Base-by-base conservation (phyloP, 768 basidiomycete species). In the Rhizopogon roseolus region DNA sequence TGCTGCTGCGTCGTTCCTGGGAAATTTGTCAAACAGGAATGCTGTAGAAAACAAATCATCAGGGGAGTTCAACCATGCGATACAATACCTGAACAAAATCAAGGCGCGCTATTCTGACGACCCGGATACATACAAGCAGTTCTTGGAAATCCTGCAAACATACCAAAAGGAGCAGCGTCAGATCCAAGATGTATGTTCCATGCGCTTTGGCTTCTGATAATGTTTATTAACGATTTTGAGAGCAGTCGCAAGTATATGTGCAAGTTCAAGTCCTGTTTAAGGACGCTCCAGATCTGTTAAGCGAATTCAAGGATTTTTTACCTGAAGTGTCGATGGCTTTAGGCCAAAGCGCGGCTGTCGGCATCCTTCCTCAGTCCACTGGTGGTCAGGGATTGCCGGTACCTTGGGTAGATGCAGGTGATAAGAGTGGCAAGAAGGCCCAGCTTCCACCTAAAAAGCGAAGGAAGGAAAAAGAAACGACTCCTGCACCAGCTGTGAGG, bases 51-150 rank as follows among this genome's bases (percentile, higher is more conserved):
- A 74, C 57, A 81, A 80, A 51, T 76, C 80, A 11, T 67, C 77
- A 10, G 81, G 77, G 55, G 87, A 98, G 64, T 97, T 93, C 74
- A 87, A 89, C 68, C 88, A 96, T 63, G 97, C 97, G 13, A 98
- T 98, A 58, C 85, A 93, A 62, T 99, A 95, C 68, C 85, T 99
- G 62, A 98, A 97, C 81, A 96, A 95, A 76, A 98, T 99, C 76
- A 98, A 98, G 73, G 85, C 85, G 16, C 85, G 94, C 19, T 98
- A 88, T 69, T 72, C 82, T 10, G 84, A 88, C 59, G 93, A 97
- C 55, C 84, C 88, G n/a, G 92, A 93, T 62, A 94, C 88, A 32
- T 93, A 93, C 72, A 92, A 92, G 69, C 85, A 89, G 63, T 93
- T 93, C 64, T 72, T 93, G 61, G 91, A 93, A 72, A 90, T 93